Conservation (phyloP, 108 stramenopile genomes). For the Pseudonitzschia multiseries region DNA sequence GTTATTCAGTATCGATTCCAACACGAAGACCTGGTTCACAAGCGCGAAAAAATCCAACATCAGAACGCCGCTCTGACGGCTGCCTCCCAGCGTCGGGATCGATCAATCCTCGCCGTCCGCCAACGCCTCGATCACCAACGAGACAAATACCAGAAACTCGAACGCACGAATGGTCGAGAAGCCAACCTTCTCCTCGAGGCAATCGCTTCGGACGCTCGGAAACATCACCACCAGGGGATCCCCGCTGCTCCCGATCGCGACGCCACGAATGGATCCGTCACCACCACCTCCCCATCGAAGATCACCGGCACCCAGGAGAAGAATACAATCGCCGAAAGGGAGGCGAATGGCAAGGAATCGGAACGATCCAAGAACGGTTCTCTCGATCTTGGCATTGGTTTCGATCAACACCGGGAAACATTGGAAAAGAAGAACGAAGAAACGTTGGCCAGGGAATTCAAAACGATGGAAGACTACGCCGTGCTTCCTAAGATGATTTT, state of each 20-base stretch:
- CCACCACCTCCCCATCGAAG: background rate
- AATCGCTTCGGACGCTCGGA: background rate
- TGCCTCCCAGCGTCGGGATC: background rate
- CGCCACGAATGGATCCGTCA: background rate
- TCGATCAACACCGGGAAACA: background rate
- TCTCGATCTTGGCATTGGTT: background rate
- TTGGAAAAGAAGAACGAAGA: background rate
- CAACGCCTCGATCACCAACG: slow-evolving; percentile 7
- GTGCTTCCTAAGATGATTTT: slow-evolving; percentile 8
- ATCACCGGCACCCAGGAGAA: background rate
- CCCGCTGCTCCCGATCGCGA: background rate
- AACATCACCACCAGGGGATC: background rate
- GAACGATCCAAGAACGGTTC: background rate
- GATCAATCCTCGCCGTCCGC: background rate
- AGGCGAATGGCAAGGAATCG: background rate
- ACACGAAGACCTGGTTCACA: slow-evolving; percentile 27
- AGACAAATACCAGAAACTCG: slow-evolving; percentile 1
- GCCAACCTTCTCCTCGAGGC: background rate
- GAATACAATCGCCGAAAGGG: too few species aligned
- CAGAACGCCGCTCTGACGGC: background rate
- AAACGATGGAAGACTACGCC: background rate
- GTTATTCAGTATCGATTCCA: slow-evolving; percentile 20
- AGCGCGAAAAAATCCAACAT: slow-evolving; percentile 31
- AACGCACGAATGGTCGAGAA: slow-evolving; percentile 1
- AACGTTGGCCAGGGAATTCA: slow-evolving; percentile 7